A percentile compares a stretch with the other conserved stretches of the same genome.
These are phyloP conservation scores for Cyclotella sp. DNA, from an alignment of 108 stramenopile genomes.

Conservation along the genomic window DNA sequence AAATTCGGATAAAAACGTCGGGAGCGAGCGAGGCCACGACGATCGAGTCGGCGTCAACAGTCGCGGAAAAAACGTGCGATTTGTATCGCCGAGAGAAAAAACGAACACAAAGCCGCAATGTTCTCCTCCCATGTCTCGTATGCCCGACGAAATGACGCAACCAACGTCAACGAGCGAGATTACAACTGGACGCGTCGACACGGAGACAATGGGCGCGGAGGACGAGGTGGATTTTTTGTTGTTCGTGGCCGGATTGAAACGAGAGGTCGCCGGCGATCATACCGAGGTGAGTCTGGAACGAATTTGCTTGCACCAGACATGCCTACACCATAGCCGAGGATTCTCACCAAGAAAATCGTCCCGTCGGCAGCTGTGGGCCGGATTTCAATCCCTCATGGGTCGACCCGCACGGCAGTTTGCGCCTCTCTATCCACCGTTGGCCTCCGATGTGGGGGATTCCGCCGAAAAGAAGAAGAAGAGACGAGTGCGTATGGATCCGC, in stretches of 20 bases:
- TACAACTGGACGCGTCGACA: too few relatives aligned
- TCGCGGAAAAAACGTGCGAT: slow-evolving; percentile 19
- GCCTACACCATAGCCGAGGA: too few relatives aligned
- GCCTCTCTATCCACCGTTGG: slow-evolving; percentile 16
- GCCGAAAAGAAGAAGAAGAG: slow-evolving; percentile 30
- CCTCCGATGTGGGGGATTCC: not conserved
- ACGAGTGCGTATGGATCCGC: slow-evolving; percentile 40
- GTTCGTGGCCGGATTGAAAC: slow-evolving; percentile 41
- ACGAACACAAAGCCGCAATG: slow-evolving; percentile 16
- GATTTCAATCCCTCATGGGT: slow-evolving; percentile 50
- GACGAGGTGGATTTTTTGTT: slow-evolving; percentile 37
- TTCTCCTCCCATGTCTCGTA: slow-evolving; percentile 15
- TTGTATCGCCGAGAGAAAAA: not conserved
- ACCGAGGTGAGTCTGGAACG: slow-evolving; percentile 30
- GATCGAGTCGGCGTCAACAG: not conserved
- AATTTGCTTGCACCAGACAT: too few relatives aligned
- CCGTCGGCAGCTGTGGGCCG: slow-evolving; percentile 36
- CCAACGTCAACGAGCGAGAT: not conserved
- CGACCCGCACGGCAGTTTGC: slow-evolving; percentile 14
- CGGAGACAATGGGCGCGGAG: not conserved
- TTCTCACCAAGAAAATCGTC: not conserved
- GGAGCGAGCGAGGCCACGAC: not conserved
- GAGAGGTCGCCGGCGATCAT: slow-evolving; percentile 55
- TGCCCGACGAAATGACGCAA: not conserved
- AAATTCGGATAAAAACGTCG: not conserved